Evolutionary conservation across 257 asterid genomes (phyloP), one percentile per base, ranked within the genome.

Genomic region (Solanum dulcamara): DNA sequence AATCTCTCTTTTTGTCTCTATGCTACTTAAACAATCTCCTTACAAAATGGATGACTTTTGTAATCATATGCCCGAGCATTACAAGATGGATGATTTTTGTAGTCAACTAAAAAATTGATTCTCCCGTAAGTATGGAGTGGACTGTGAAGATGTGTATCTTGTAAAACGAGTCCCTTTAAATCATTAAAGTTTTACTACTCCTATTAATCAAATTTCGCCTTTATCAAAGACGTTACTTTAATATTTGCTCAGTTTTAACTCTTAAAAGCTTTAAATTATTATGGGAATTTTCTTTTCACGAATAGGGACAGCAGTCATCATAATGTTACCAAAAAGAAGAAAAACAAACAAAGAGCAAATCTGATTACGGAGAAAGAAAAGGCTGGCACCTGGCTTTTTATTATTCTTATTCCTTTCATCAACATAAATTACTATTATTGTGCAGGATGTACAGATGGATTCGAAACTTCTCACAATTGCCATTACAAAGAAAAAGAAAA

Each of bases 381-480:
- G 60, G 46, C 71, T 83, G 64, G 80, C 46, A 83, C 85, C 24
- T 14, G 64, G n/a, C 32, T 26, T 83, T 44, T 62, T 62, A 37
- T 83, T 83, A 83, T 83, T 62, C 5, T 32, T 83, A 83, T 83
- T 83, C 85, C 81, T 83, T 46, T 46, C 17, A 66, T 83, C 86
- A 83, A 30, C 66, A 83, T 83, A 83, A 88, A 86, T 82, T 77
- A 60, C 35, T 60, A 85, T 83, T 60, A 85, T 85, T 86, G 83
- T 75, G 75, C 66, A 74, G 51, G 85, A 90, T 88, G 77, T 90
- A 88, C 91, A 86, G 74, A 87, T 66, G 74, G 44, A 77, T 64
- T 67, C 42, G 57, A 86, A 30, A 64, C 46, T 55, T 48, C 84
- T 87, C 30, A 70, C 83, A 40, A 20, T 80, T 33, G 14, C 59